Conservation (phyloP, 768 basidiomycete species). For the Lepiota venenata region DNA sequence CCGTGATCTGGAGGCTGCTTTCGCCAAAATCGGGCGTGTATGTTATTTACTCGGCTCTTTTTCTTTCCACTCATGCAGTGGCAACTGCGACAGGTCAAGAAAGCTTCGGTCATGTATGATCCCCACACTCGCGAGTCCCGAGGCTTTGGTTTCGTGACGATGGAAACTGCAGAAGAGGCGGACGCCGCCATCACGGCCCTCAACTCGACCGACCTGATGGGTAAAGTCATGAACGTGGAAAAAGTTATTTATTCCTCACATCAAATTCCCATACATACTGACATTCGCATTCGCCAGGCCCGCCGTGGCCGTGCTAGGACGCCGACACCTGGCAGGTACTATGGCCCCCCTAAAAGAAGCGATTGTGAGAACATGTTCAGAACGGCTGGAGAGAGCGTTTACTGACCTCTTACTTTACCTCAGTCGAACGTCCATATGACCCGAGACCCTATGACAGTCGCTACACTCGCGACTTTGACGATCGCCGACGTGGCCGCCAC, state of each 20-base stretch:
- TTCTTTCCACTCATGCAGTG: not conserved
- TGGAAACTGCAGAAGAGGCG: constrained; percentile 76
- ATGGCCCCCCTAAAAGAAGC: constrained; percentile 83
- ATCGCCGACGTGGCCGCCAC: constrained; percentile 44
- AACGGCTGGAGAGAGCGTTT: not conserved
- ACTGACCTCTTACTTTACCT: constrained; percentile 12
- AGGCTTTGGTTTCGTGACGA: constrained; percentile 80
- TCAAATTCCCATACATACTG: not conserved
- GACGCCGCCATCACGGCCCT: constrained; percentile 86
- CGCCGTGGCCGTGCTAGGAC: constrained; percentile 87
- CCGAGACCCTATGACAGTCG: constrained; percentile 90
- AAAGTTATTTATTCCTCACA: constrained; percentile 46
- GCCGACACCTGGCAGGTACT: constrained; percentile 93
- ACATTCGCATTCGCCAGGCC: constrained; percentile 45
- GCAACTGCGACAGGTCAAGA: constrained; percentile 50
- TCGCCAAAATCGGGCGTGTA: constrained; percentile 74
- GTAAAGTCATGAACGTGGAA: constrained; percentile 86
- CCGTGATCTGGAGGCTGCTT: constrained; percentile 83
- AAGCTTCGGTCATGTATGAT: constrained; percentile 70
- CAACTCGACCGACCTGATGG: constrained; percentile 81
- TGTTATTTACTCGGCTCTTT: constrained; percentile 12
- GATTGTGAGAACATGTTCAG: constrained; percentile 44
- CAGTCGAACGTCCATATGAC: constrained; percentile 86
- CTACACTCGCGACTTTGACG: constrained; percentile 66
- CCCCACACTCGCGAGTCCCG: constrained; percentile 67